phyloP scores from a whole-genome alignment of 495 filamentous ascomycete species.

The Ramalina intermedia region DNA sequence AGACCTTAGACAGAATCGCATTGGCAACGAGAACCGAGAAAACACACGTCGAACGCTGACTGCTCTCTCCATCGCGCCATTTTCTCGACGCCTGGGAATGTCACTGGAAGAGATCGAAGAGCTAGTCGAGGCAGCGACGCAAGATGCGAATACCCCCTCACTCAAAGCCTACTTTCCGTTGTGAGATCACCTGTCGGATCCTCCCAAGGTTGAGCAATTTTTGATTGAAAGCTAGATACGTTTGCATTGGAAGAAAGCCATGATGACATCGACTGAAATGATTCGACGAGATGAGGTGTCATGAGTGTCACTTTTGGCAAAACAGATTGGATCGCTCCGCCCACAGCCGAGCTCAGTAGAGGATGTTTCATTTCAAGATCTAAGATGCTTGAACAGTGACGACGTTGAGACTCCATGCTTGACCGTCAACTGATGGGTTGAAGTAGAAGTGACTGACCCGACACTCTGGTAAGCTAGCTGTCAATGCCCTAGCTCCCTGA shows the following conservation, averaged over 20 bases:
- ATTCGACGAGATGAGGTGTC: too few species aligned
- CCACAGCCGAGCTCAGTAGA: too few species aligned
- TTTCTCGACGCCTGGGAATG: constrained; percentile 44
- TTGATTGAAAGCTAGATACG: constrained; percentile 26
- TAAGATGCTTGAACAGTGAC: too few species aligned
- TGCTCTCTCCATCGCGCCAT: constrained; percentile 49
- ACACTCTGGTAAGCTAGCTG: too few species aligned
- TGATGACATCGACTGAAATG: background rate
- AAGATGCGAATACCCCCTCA: constrained; percentile 48
- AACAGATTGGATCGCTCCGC: too few species aligned
- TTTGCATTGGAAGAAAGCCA: constrained; percentile 44
- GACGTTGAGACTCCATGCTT: too few species aligned
- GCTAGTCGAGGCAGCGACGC: constrained; percentile 49
- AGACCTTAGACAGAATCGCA: constrained; percentile 48
- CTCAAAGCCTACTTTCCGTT: constrained; percentile 67
- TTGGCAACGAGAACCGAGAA: constrained; percentile 45
- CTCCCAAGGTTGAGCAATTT: too few species aligned
- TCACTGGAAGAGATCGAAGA: constrained; percentile 45
- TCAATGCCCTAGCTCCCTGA: too few species aligned
- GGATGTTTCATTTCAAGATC: too few species aligned
- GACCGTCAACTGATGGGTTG: too few species aligned
- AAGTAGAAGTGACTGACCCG: too few species aligned
- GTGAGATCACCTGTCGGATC: constrained; percentile 26
- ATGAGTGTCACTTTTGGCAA: too few species aligned
- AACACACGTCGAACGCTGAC: constrained; percentile 47